Percentiles rank a stretch among this genome's conserved stretches.
Conservation (phyloP, 345 rosid genomes). For the Eutrema heterophyllum region DNA sequence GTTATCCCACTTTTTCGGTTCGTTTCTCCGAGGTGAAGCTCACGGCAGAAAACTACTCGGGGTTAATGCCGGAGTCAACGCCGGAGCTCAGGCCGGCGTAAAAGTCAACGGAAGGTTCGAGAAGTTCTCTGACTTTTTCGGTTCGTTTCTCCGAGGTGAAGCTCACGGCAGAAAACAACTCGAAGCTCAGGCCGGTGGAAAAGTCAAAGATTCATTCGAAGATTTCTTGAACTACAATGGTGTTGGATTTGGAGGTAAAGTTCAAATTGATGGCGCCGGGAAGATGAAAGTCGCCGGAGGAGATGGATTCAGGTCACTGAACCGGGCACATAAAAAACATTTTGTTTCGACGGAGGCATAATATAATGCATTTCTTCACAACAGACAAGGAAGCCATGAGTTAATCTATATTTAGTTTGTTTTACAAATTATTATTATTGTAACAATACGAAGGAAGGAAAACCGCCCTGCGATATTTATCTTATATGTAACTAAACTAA, state of each 20-base stretch:
- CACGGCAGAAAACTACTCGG: background rate
- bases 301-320: conserved; percentile 14
- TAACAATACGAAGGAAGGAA: conserved; percentile 4
- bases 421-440: background rate
- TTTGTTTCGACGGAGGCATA: background rate
- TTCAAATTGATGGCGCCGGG: background rate
- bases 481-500: background rate
- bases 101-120: background rate
- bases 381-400: conserved; percentile 18
- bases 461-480: background rate
- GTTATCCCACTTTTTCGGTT: too few relatives aligned
- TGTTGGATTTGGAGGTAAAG: background rate
- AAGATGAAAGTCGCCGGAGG: background rate
- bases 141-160: too few relatives aligned
- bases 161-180: too few relatives aligned
- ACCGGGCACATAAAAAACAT: background rate
- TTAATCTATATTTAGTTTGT: background rate
- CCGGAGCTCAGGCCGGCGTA: background rate
- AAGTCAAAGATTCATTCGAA: background rate
- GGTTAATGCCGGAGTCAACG: background rate
- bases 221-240: background rate
- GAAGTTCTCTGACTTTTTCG: too few relatives aligned
- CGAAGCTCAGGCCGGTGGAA: background rate
- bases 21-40: background rate
- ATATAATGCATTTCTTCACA: background rate